Conservation (phyloP, 148 eudicot species). For the Rheum nobile region DNA sequence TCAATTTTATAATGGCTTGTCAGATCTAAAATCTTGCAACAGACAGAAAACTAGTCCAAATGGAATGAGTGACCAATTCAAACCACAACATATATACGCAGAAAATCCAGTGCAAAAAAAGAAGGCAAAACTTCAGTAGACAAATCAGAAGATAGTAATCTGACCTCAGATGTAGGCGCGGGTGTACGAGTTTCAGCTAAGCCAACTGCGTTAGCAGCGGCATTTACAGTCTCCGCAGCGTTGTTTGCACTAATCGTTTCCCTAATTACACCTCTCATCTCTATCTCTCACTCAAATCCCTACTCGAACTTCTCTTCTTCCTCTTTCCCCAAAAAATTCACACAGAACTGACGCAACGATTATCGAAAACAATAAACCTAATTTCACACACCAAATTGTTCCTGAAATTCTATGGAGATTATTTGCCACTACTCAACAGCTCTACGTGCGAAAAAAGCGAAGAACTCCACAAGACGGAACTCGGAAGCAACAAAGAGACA, state of each 20-base stretch:
- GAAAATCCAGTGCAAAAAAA: background rate
- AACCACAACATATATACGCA: background rate
- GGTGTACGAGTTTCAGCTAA: constrained; percentile 55
- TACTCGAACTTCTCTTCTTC: background rate
- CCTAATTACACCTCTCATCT: constrained; percentile 14
- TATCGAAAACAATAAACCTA: background rate
- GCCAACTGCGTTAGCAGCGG: constrained; percentile 79
- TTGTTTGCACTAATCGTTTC: constrained; percentile 39
- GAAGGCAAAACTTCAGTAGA: background rate
- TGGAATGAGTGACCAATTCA: background rate
- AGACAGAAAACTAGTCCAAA: background rate
- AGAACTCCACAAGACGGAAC: background rate
- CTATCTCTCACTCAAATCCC: background rate
- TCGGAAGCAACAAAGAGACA: background rate
- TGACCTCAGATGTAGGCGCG: constrained; percentile 54
- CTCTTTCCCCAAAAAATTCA: background rate
- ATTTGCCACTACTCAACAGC: no score
- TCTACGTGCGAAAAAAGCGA: background rate
- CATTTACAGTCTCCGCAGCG: constrained; percentile 65
- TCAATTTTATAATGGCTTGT: background rate
- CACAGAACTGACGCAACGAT: background rate
- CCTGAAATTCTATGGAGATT: background rate
- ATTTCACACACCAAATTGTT: background rate
- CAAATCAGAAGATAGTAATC: background rate
- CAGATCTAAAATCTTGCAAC: background rate